Evolutionary conservation across 106 monocot species (phyloP).

Genomic region (Dendrobium nobile): DNA sequence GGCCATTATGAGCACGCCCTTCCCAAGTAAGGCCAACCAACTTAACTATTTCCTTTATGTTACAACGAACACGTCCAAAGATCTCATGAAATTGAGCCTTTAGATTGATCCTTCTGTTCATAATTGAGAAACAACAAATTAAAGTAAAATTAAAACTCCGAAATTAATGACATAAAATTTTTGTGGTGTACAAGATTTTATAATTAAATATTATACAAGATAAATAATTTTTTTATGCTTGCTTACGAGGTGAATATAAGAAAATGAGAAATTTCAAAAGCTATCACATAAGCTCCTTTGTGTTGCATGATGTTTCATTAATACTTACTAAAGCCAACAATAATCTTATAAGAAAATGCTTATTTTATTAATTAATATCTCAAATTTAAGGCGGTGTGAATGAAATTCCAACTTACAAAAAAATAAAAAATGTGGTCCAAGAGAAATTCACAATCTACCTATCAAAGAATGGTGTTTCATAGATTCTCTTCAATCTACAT

Average conservation of each 20-base stretch:
- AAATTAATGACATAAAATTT: background rate
- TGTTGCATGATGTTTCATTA: background rate
- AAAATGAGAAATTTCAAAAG: no score
- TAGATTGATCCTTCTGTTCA: constrained; percentile 80
- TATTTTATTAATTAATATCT: background rate
- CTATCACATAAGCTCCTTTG: no score
- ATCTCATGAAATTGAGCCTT: constrained; percentile 68
- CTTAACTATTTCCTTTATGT: constrained; percentile 76
- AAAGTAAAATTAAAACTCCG: background rate
- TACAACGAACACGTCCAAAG: constrained; percentile 49
- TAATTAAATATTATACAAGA: background rate
- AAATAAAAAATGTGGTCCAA: background rate
- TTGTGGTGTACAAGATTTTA: background rate
- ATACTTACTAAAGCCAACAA: background rate
- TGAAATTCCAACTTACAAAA: background rate
- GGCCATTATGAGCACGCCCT: constrained; percentile 48
- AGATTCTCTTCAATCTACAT: background rate
- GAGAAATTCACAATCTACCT: background rate
- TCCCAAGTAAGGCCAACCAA: constrained; percentile 50
- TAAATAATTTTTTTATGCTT: background rate
- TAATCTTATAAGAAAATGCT: no score
- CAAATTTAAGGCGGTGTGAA: background rate
- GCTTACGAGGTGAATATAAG: background rate
- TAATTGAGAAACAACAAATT: background rate
- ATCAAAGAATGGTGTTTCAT: background rate